Percentiles rank a stretch among this genome's conserved stretches.
These are phyloP conservation scores for Fulvia fulva DNA, from an alignment of 2,329 filamentous ascomycete species.

Conservation along the genomic window DNA sequence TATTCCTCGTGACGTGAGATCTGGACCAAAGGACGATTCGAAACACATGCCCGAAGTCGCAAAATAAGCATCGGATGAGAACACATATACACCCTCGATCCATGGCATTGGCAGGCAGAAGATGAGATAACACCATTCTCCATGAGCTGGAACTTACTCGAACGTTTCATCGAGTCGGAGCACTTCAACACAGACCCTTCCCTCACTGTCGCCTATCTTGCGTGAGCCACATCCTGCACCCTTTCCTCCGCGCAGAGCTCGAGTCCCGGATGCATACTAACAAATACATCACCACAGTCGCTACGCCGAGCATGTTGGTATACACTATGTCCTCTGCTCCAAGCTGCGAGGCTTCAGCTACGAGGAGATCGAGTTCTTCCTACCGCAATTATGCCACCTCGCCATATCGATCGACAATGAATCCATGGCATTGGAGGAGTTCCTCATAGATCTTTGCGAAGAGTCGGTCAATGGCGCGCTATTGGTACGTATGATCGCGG, in stretches of 20 bases:
- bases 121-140: slow-evolving; percentile 22
- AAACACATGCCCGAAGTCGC: not conserved
- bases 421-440: slow-evolving; percentile 87
- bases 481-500: slow-evolving; percentile 56
- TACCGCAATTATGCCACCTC: slow-evolving; percentile 79
- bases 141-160: slow-evolving; percentile 75
- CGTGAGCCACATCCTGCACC: slow-evolving; percentile 54
- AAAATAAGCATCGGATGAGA: not conserved
- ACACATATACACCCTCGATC: not conserved
- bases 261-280: not conserved
- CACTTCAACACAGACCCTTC: slow-evolving; percentile 90
- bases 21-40: not conserved
- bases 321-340: slow-evolving; percentile 83
- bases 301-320: slow-evolving; percentile 84
- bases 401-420: slow-evolving; percentile 86
- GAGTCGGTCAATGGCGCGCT: slow-evolving; percentile 81
- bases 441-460: slow-evolving; percentile 78
- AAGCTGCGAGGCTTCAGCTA: slow-evolving; percentile 87
- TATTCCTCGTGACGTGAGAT: not conserved
- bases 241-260: not conserved
- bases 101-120: not conserved
- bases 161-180: slow-evolving; percentile 88
- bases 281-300: slow-evolving; percentile 52
- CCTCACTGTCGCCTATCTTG: slow-evolving; percentile 81
- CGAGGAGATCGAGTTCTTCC: slow-evolving; percentile 89